Conservation (phyloP, 2,329 filamentous ascomycete genomes). For the Thelonectria blattea region DNA sequence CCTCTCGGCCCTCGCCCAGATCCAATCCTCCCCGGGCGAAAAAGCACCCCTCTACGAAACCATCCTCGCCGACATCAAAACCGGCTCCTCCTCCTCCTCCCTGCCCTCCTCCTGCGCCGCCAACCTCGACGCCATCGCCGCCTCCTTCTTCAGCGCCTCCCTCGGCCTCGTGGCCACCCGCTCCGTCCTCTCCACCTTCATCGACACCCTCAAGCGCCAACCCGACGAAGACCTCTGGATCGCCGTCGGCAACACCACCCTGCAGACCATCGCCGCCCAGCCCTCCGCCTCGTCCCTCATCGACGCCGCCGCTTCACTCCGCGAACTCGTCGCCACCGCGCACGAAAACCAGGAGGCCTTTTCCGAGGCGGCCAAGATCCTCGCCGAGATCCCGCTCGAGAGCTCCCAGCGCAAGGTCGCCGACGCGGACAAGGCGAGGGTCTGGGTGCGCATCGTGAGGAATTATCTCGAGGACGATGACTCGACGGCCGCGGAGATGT, state of each 20-base stretch:
- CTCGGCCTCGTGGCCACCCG: constrained; percentile 80
- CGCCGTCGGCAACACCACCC: constrained; percentile 75
- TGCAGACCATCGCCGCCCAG: constrained; percentile 67
- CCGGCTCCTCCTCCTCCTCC: constrained; percentile 48
- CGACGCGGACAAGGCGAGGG: constrained; percentile 79
- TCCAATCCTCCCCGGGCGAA: constrained; percentile 47
- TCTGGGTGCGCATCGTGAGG: constrained; percentile 94
- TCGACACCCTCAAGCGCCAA: constrained; percentile 66
- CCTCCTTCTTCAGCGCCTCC: constrained; percentile 70
- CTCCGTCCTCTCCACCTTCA: constrained; percentile 71
- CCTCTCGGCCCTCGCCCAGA: constrained; percentile 50
- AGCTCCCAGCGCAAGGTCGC: constrained; percentile 84
- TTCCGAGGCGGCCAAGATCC: constrained; percentile 73
- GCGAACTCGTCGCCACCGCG: constrained; percentile 81
- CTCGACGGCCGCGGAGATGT: constrained; percentile 80
- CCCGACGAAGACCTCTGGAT: constrained; percentile 71
- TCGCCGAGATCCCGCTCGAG: constrained; percentile 88
- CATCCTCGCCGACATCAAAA: constrained; percentile 52
- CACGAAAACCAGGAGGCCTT: constrained; percentile 86
- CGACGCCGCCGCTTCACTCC: constrained; percentile 81
- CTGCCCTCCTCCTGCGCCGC: no score
- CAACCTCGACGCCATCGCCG: constrained; percentile 72
- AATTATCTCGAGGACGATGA: constrained; percentile 96
- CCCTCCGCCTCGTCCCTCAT: constrained; percentile 74
- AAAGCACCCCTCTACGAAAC: constrained; percentile 54